phyloP scores from a whole-genome alignment of 1,139 yeast genomes.

The Debaryomyces psychrophilus region DNA sequence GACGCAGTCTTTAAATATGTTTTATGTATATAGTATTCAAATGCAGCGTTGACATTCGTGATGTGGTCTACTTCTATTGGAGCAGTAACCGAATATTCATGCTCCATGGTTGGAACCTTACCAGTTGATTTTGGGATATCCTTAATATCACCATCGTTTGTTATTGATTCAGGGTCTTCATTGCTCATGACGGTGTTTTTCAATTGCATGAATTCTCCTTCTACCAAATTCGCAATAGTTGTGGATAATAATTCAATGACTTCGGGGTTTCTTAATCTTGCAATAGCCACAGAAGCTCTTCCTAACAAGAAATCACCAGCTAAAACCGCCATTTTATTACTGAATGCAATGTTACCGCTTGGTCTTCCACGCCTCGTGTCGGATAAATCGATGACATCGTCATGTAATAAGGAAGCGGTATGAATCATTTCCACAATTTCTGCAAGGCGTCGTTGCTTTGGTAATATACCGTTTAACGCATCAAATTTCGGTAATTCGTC shows the following conservation, averaged over 20 bases:
- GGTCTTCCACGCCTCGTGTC: slow-evolving; percentile 91
- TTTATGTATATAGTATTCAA: slow-evolving; percentile 92
- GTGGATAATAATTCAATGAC: slow-evolving; percentile 94
- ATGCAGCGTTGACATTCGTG: slow-evolving; percentile 80
- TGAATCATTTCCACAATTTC: slow-evolving; percentile 99
- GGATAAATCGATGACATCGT: slow-evolving; percentile 93
- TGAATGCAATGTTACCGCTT: slow-evolving; percentile 89
- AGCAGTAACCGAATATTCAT: slow-evolving; percentile 57
- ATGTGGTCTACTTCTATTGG: slow-evolving; percentile 57
- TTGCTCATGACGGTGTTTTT: slow-evolving; percentile 75
- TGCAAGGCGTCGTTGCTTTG: slow-evolving; percentile 92
- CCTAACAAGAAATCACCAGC: slow-evolving; percentile 97
- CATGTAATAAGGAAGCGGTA: slow-evolving; percentile 94
- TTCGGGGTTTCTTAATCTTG: slow-evolving; percentile 92
- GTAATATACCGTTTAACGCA: slow-evolving; percentile 69
- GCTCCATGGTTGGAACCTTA: slow-evolving; percentile 59
- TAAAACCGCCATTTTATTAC: slow-evolving; percentile 94
- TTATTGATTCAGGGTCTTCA: slow-evolving; percentile 47
- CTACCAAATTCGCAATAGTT: slow-evolving; percentile 94
- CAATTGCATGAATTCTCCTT: slow-evolving; percentile 98
- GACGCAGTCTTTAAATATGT: slow-evolving; percentile 95
- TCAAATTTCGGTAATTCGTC: slow-evolving; percentile 68
- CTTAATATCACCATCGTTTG: slow-evolving; percentile 55
- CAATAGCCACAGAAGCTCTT: slow-evolving; percentile 94
- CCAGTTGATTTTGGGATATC: slow-evolving; percentile 64